Evolutionary conservation across 1,284 basidiomycete genomes (phyloP), one percentile per base, ranked within the genome.

Genomic region (Ceratobasidium papillatum): DNA sequence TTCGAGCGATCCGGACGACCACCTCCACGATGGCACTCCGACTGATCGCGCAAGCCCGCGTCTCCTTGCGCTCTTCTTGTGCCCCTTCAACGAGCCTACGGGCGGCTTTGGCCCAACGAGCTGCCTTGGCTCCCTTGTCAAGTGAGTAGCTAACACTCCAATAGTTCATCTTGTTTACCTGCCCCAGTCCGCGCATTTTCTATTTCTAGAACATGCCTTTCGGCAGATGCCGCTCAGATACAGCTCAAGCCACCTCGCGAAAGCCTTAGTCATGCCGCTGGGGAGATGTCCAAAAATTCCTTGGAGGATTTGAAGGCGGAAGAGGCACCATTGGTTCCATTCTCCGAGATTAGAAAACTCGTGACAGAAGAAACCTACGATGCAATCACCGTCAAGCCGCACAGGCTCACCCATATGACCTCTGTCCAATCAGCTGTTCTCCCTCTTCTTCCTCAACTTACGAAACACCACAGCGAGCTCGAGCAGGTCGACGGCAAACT

Each of bases 351-450:
- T 30, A 81, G 85, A 77, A 84, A 81, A 30, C 79, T 80, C 22
- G 78, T 91, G 75, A 81, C 83, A 64, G 76, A 80, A 22, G 80
- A 84, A 5, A 89, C 91, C 0, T 83, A 93, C 41, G 85, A 86
- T 76, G 90, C 93, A 7, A 85, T 96, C 74, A 91, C 87, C 0
- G 80, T 83, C 61, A 84, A 83, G 45, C 94, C 94, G 0, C 93
- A 96, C 86, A 84, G 87, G 27, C 88, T 95, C 77, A 86, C 82
- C 14, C 84, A 86, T 66, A 96, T 98, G 94, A 92, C 93, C 1
- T 83, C 90, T 12, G 96, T 99, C 0, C 97, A 99, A 82, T 87
- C 89, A 25, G 87, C 89, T 65, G 94, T 99, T 5, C 85, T 96
- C 1, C 90, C 82, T 77, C 84, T 90, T 49, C 84, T 93, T 8